Evolutionary conservation across 768 basidiomycete genomes (phyloP), one percentile per base, ranked within the genome.

Genomic region (Trametes cinnabarina): DNA sequence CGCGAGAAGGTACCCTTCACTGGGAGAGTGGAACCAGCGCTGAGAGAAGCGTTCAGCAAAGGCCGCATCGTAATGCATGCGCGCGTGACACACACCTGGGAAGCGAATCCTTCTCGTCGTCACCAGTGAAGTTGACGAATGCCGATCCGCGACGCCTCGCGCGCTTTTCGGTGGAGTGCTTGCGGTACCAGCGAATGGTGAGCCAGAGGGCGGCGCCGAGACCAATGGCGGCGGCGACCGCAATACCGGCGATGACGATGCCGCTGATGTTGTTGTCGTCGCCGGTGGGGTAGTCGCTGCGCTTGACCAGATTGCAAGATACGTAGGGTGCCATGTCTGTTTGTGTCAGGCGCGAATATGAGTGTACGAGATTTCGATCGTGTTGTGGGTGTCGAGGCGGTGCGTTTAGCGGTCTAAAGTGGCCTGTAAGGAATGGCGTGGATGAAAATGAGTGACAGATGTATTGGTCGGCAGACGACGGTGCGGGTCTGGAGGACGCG

Each of bases 211-310:
- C 63, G 39, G 83, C 58, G 39, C 66, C 72, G 26, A 80, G 49
- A 22, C 76, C 54, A 40, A 81, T 68, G 26, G 74, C 70, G 19
- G 72, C 78, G 25, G 75, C 80, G 6, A 84, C 65, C 20, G 76
- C 71, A 63, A 87, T 77, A 6, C 82, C 86, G 51, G 71, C 80
- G 47, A 86, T 78, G 63, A 78, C 75, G 20, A 76, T 67, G 5
- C 77, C 69, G 47, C 56, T 61, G 35, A 64, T n/a, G 42, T 41
- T 55, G 43, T 58, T 62, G 25, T 61, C 55, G 23, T 60, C 60
- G 37, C 44, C 55, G 22, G 60, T 40, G 28, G 62, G 50, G 9
- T 19, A 32, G 34, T 47, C 55, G 46, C 40, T 26, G 46, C 55
- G 55, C 34, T 56, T 20, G 30, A 22, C 15, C 47, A 58, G 47